phyloP scores from a whole-genome alignment of 2,329 filamentous ascomycete species.

The Fusarium kyushuense region DNA sequence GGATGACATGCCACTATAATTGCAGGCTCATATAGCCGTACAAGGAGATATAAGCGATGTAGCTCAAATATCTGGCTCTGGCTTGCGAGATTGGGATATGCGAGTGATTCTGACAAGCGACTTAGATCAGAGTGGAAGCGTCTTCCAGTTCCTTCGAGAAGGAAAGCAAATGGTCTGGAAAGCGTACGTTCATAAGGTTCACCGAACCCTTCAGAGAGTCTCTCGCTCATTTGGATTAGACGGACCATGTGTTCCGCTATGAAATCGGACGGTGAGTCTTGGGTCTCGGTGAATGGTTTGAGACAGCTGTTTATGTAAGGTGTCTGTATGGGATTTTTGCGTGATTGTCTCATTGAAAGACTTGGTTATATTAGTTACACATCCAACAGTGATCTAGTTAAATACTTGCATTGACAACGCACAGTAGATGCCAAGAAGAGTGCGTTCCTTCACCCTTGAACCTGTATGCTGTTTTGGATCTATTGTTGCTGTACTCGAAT shows the following conservation, averaged over 20 bases:
- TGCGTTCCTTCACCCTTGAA: slow-evolving; percentile 55
- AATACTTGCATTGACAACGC: slow-evolving; percentile 54
- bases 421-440: slow-evolving; percentile 56
- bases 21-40: slow-evolving; percentile 56
- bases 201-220: slow-evolving; percentile 52
- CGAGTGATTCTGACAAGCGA: slow-evolving; percentile 49
- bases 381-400: background rate
- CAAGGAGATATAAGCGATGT: slow-evolving; percentile 53
- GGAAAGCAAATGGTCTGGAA: slow-evolving; percentile 48
- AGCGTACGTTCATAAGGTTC: slow-evolving; percentile 48
- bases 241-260: slow-evolving; percentile 52
- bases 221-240: slow-evolving; percentile 53
- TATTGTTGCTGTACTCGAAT: slow-evolving; percentile 15
- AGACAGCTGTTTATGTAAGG: slow-evolving; percentile 53
- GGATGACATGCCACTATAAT: slow-evolving; percentile 48
- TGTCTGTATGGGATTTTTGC: slow-evolving; percentile 50
- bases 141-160: slow-evolving; percentile 52
- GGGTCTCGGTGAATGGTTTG: slow-evolving; percentile 47
- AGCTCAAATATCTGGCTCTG: slow-evolving; percentile 44
- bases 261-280: slow-evolving; percentile 49
- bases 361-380: slow-evolving; percentile 35
- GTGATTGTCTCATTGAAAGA: slow-evolving; percentile 55
- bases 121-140: slow-evolving; percentile 52
- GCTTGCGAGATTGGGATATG: slow-evolving; percentile 14
- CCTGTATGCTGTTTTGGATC: slow-evolving; percentile 38